phyloP scores from a whole-genome alignment of 352 stramenopile genomes.

The Phytophthora boehmeriae region DNA sequence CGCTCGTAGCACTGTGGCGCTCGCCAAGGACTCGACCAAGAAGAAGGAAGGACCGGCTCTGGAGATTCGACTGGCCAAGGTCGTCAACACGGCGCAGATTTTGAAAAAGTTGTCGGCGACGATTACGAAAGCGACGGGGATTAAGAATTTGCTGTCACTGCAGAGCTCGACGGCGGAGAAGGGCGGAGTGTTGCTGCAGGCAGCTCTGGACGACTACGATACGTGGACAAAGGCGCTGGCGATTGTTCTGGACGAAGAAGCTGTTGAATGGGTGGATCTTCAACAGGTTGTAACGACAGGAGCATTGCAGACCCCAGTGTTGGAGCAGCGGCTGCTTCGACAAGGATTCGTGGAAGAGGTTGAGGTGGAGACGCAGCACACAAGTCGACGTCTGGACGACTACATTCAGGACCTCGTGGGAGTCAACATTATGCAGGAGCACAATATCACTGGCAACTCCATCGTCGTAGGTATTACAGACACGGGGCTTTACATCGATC shows the following conservation, averaged over 20 bases:
- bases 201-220: conserved; percentile 59
- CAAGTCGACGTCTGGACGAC: conserved; percentile 48
- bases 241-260: conserved; percentile 58
- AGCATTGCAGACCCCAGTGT: conserved; percentile 29
- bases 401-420: conserved; percentile 66
- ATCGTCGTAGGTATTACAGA: conserved; percentile 80
- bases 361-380: conserved; percentile 4
- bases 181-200: conserved; percentile 42
- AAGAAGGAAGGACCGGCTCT: conserved; percentile 42
- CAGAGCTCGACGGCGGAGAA: conserved; percentile 22
- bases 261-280: conserved; percentile 76
- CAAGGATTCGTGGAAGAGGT: conserved; percentile 16
- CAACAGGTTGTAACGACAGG: conserved; percentile 50
- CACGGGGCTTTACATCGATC: conserved; percentile 76
- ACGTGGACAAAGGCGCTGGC: conserved; percentile 60
- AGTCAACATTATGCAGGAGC: conserved; percentile 51
- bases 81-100: conserved; percentile 28
- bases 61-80: conserved; percentile 54
- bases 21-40: conserved; percentile 29
- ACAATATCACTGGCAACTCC: conserved; percentile 69
- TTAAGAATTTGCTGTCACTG: conserved; percentile 52
- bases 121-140: conserved; percentile 44
- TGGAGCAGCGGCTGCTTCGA: conserved; percentile 52
- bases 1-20: conserved; percentile 53
- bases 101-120: conserved; percentile 33